phyloP scores from a whole-genome alignment of 345 rosid genomes.

The Lagerstroemia speciosa region DNA sequence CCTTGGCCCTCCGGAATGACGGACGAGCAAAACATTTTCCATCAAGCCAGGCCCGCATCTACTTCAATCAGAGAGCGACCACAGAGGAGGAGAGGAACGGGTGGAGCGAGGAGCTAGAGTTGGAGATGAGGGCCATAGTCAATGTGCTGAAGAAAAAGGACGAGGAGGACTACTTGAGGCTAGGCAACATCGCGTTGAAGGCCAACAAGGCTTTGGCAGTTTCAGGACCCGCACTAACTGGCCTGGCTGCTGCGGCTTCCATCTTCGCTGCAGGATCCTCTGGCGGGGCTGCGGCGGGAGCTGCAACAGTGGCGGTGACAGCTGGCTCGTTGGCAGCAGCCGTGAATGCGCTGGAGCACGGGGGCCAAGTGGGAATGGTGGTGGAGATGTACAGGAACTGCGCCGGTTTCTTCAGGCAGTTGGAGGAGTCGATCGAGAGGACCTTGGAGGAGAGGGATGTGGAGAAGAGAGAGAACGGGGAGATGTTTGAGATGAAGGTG shows the following conservation, averaged over 20 bases:
- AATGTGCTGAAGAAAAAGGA: conserved; percentile 33
- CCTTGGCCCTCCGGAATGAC: neutral
- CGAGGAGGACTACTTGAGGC: conserved; percentile 29
- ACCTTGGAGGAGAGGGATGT: conserved; percentile 14
- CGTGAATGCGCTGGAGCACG: conserved; percentile 36
- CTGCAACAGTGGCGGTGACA: neutral
- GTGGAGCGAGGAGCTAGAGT: conserved; percentile 30
- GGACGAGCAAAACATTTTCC: neutral
- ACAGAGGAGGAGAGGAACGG: conserved; percentile 17
- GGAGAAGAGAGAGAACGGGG: conserved; percentile 15
- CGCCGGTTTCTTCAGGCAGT: conserved; percentile 28
- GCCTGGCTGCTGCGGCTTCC: conserved; percentile 26
- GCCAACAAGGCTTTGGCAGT: conserved; percentile 32
- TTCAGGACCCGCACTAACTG: conserved; percentile 38
- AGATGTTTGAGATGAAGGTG: conserved; percentile 24
- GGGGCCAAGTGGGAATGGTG: conserved; percentile 47
- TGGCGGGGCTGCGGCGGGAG: neutral
- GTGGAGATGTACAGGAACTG: conserved; percentile 27
- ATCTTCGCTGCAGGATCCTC: neutral
- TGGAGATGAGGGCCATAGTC: conserved; percentile 31
- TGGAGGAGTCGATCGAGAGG: conserved; percentile 26
- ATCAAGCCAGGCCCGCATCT: neutral
- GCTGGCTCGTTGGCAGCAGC: conserved; percentile 15
- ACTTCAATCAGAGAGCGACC: neutral
- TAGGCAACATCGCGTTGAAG: conserved; percentile 26